Percentiles rank a stretch among this genome's conserved stretches.
phyloP scores from a whole-genome alignment of 2,329 filamentous ascomycete species.

The Claviceps sp. region DNA sequence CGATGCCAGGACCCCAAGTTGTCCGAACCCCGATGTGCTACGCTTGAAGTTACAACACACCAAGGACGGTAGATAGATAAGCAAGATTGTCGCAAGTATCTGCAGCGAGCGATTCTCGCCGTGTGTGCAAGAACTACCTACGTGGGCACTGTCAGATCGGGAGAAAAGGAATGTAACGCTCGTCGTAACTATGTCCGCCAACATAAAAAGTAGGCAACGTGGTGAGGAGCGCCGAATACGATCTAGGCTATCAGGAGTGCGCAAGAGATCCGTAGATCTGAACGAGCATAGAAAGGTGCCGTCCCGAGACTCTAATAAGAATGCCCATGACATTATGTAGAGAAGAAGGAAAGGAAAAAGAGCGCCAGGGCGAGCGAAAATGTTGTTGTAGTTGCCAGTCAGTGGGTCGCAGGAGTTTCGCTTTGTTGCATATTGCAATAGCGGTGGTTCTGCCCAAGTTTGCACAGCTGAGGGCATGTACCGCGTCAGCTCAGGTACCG shows the following conservation, averaged over 20 bases:
- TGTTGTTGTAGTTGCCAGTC: conserved; percentile 2
- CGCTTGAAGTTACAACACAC: conserved; percentile 76
- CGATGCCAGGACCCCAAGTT: conserved; percentile 63
- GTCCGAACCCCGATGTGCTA: conserved; percentile 69
- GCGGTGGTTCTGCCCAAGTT: not conserved
- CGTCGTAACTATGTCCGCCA: conserved; percentile 28
- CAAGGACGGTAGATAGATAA: conserved; percentile 20
- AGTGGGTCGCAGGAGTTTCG: conserved; percentile 1
- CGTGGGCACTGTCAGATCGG: not conserved
- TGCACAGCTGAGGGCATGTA: not conserved
- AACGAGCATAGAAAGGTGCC: conserved; percentile 81
- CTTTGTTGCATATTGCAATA: conserved; percentile 16
- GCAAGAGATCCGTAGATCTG: conserved; percentile 78
- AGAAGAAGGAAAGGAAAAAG: conserved; percentile 24
- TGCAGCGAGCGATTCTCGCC: not conserved
- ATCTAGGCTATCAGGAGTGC: conserved; percentile 99
- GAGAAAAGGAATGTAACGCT: conserved; percentile 30
- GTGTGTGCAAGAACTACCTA: not conserved
- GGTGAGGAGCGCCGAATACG: conserved; percentile 56
- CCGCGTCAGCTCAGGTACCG: not conserved
- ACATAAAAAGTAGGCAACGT: conserved; percentile 47
- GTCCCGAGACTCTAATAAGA: conserved; percentile 99
- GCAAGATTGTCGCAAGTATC: too few species aligned
- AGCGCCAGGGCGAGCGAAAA: conserved; percentile 11
- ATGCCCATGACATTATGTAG: conserved; percentile 69